These are phyloP conservation scores for Hysterium pulicare DNA, from an alignment of 2,329 filamentous ascomycete species.

Conservation along the genomic window DNA sequence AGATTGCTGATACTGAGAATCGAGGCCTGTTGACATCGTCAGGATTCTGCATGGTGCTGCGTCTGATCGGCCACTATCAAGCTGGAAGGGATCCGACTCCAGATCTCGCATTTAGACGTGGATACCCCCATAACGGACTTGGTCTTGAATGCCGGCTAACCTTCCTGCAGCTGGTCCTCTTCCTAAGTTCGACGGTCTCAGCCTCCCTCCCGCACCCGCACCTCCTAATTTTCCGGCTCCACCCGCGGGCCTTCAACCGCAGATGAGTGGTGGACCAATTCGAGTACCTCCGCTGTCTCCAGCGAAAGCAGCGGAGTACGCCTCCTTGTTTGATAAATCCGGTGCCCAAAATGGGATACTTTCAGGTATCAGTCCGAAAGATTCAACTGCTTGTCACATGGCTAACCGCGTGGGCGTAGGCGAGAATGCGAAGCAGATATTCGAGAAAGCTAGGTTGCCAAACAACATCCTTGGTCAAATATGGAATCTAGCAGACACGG, in stretches of 20 bases:
- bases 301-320: constrained; percentile 87
- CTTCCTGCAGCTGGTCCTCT: constrained; percentile 65
- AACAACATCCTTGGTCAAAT: constrained; percentile 92
- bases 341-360: constrained; percentile 73
- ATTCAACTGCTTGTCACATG: too few relatives aligned
- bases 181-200: constrained; percentile 84
- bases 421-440: constrained; percentile 87
- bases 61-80: constrained; percentile 94
- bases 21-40: constrained; percentile 87
- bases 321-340: constrained; percentile 85
- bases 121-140: constrained; percentile 18
- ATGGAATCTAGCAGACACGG: constrained; percentile 92
- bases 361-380: constrained; percentile 53
- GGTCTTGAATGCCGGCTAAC: constrained; percentile 17
- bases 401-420: too few relatives aligned
- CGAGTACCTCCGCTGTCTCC: constrained; percentile 84
- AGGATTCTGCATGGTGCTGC: constrained; percentile 87
- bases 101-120: constrained; percentile 77
- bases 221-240: constrained; percentile 45
- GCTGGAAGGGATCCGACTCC: constrained; percentile 75
- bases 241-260: constrained; percentile 42
- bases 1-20: constrained; percentile 96
- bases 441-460: constrained; percentile 85
- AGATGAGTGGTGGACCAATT: constrained; percentile 58
- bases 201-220: constrained; percentile 47